Evolutionary conservation across 2,329 filamentous ascomycete genomes (phyloP), one percentile per base, ranked within the genome.

Genomic region (Fusarium multiceps): DNA sequence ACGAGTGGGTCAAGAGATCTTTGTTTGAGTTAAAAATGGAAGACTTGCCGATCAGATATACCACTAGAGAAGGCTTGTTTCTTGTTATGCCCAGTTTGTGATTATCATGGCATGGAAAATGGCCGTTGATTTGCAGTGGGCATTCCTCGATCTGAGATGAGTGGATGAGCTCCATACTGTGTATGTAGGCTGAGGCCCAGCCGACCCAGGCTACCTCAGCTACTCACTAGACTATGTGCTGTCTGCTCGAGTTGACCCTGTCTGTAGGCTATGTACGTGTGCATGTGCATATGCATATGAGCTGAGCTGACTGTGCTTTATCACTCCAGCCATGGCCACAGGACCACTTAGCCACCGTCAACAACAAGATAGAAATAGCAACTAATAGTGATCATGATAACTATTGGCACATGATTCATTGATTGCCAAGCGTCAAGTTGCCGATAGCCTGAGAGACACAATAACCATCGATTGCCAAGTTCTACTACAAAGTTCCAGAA

Each of bases 1-100:
- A 25, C 53, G 21, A 53, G 56, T 66, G 55, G 56, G 48, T 46
- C 43, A 32, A 55, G 32, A 66, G 55, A 66, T 66, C 37, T 66
- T 27, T 66, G 25, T 34, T 46, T 37, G 46, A 41, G 63, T 63
- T 49, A 53, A 53, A 58, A 67, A 41, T 66, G 48, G 57, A 63
- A 63, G 34, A 53, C 47, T 21, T 49, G 37, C 43, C 47, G 63
- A 67, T 67, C 64, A 63, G 18, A 23, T 63, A 42, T 54, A 63
- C 46, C 49, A 46, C 46, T 53, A 46, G 25, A 63, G 46, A 51
- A 48, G 41, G 42, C 51, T 67, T 56, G 55, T 50, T 63, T 66
- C 42, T 41, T 16, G 18, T 42, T 43, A 67, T 50, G 40, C 37
- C 41, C 21, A 46, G 32, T 37, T 18, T 37, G 57, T 28, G 23